phyloP scores from a whole-genome alignment of 768 basidiomycete species.

The Boletus pseudopeckii region DNA sequence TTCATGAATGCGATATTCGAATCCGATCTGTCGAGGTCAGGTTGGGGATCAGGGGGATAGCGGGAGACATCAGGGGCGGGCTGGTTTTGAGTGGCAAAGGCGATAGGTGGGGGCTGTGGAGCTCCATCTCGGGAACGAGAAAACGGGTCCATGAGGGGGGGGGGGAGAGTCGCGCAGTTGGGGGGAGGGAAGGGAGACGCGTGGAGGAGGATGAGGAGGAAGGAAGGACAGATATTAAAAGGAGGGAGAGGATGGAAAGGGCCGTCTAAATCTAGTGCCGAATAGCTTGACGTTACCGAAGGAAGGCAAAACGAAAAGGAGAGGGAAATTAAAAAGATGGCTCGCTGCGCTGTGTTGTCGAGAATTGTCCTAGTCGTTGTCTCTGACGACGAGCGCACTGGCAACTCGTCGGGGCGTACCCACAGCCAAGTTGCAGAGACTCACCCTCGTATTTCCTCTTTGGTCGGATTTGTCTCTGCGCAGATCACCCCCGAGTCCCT shows the following conservation, averaged over 20 bases:
- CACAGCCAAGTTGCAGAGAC: not conserved
- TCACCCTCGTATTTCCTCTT: conserved; percentile 16
- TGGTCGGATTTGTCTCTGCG: conserved; percentile 21
- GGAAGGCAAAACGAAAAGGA: conserved; percentile 20
- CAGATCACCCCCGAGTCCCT: conserved; percentile 21
- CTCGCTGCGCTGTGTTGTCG: not conserved
- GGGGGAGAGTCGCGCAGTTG: not conserved
- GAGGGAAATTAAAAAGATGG: conserved; percentile 14
- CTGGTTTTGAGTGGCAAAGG: conserved; percentile 22
- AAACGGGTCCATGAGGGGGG: conserved; percentile 36
- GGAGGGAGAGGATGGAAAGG: conserved; percentile 23
- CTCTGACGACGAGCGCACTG: conserved; percentile 11
- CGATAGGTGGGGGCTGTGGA: conserved; percentile 18
- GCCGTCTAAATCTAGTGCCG: conserved; percentile 29
- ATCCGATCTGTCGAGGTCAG: conserved; percentile 30
- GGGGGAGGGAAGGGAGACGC: not conserved
- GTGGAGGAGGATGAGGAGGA: not conserved
- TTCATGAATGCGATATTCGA: conserved; percentile 44
- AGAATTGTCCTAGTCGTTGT: conserved; percentile 1
- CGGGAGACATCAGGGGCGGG: conserved; percentile 21
- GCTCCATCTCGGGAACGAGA: conserved; percentile 24
- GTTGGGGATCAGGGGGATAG: conserved; percentile 16
- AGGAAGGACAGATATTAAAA: conserved; percentile 23
- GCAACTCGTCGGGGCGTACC: not conserved
- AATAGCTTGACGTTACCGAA: conserved; percentile 24